These are phyloP conservation scores for Cutaneotrichosporon sp. DNA, from an alignment of 1,284 basidiomycete genomes.

Conservation along the genomic window DNA sequence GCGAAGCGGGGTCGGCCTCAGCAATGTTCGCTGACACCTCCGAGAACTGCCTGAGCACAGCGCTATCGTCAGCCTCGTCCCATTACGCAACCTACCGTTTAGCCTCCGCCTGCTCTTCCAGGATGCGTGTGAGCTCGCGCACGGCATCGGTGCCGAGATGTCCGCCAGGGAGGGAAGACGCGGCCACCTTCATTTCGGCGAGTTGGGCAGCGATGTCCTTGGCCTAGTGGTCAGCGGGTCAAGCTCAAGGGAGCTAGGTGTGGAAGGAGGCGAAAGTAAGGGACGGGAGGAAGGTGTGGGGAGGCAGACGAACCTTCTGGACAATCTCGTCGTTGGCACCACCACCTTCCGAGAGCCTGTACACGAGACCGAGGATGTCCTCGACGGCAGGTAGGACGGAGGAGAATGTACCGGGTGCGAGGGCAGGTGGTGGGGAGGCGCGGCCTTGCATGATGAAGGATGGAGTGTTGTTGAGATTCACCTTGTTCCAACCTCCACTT, in stretches of 20 bases:
- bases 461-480: too few relatives aligned
- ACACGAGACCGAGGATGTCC: conserved; percentile 22
- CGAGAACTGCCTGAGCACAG: too few relatives aligned
- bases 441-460: too few relatives aligned
- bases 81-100: conserved; percentile 9
- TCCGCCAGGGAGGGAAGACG: conserved; percentile 19
- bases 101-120: conserved; percentile 17
- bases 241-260: too few relatives aligned
- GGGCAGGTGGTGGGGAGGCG: conserved; percentile 1
- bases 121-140: conserved; percentile 12
- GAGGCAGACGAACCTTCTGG: conserved; percentile 11
- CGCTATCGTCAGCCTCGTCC: too few relatives aligned
- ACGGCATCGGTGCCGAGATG: conserved; percentile 21
- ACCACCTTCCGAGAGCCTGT: conserved; percentile 17
- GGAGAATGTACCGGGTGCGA: conserved; percentile 18
- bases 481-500: too few relatives aligned
- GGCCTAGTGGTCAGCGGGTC: conserved; percentile 11
- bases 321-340: conserved; percentile 15
- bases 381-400: conserved; percentile 21
- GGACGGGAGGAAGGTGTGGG: background rate
- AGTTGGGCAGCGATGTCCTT: conserved; percentile 16
- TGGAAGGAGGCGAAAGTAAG: too few relatives aligned
- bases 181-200: conserved; percentile 15
- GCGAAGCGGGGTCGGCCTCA: too few relatives aligned
- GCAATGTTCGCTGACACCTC: too few relatives aligned